These are phyloP conservation scores for Sclerotinia minor DNA, from an alignment of 2,329 filamentous ascomycete species.

Conservation along the genomic window DNA sequence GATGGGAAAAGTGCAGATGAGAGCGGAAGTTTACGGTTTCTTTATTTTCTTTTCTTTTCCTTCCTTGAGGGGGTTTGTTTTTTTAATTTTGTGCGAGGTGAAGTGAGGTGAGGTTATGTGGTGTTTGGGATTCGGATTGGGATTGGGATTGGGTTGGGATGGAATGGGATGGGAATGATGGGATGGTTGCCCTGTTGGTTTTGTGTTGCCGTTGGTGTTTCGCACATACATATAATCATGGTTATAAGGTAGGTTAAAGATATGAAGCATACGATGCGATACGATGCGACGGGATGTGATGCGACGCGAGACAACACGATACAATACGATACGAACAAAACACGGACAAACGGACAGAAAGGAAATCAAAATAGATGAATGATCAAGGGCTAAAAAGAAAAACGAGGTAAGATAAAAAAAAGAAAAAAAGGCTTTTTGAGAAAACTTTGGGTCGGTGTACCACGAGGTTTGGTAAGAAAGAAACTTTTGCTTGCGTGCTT, in stretches of 20 bases:
- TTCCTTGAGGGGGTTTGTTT: not conserved
- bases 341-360: not conserved
- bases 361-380: not conserved
- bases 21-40: not conserved
- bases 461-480: slow-evolving; percentile 10
- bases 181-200: too few relatives aligned
- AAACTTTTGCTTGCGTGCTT: not conserved
- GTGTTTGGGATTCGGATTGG: not conserved
- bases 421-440: not conserved
- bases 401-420: too few relatives aligned
- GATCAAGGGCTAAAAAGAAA: slow-evolving; percentile 13
- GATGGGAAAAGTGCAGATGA: not conserved
- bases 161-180: too few relatives aligned
- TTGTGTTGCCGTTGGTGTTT: not conserved
- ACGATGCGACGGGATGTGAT: not conserved
- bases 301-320: too few relatives aligned
- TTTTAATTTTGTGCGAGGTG: too few relatives aligned
- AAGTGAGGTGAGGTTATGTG: not conserved
- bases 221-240: not conserved
- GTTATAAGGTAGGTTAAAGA: not conserved
- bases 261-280: too few relatives aligned
- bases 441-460: slow-evolving; percentile 19
- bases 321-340: not conserved
- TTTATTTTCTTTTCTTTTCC: not conserved
- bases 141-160: not conserved